A percentile compares a stretch with the other conserved stretches of the same genome.
phyloP scores from a whole-genome alignment of 2,329 filamentous ascomycete genomes.

The Colletotrichum sidae region DNA sequence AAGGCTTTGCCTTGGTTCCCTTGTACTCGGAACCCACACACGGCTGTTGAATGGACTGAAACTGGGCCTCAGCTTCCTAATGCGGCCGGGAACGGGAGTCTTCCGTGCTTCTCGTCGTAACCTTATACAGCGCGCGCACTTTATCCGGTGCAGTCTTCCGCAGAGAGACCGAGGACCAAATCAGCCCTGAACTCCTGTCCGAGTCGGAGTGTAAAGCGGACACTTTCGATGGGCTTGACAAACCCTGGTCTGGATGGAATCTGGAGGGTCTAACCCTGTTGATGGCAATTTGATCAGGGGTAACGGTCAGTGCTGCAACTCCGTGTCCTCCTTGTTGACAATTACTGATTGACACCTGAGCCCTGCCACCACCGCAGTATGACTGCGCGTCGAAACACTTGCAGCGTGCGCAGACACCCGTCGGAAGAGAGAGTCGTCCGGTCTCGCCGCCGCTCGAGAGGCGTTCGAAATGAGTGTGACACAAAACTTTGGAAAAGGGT shows the following conservation, averaged over 20 bases:
- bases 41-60: slow-evolving; percentile 17
- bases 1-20: slow-evolving; percentile 9
- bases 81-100: slow-evolving; percentile 23
- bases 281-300: slow-evolving; percentile 1
- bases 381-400: neutral
- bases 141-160: slow-evolving; percentile 15
- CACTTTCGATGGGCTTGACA: slow-evolving; percentile 10
- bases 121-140: slow-evolving; percentile 8
- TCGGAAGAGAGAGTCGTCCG: slow-evolving; percentile 17
- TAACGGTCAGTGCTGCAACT: neutral
- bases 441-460: neutral
- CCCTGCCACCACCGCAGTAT: neutral
- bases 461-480: slow-evolving; percentile 20
- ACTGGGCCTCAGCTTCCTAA: slow-evolving; percentile 22
- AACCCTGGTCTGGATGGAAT: slow-evolving; percentile 19
- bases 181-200: slow-evolving; percentile 14
- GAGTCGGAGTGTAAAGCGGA: slow-evolving; percentile 12
- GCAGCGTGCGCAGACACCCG: neutral
- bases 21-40: slow-evolving; percentile 22
- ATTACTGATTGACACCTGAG: too few relatives aligned
- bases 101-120: slow-evolving; percentile 29
- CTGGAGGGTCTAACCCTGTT: slow-evolving; percentile 15
- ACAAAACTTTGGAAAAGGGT: slow-evolving; percentile 24
- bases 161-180: neutral
- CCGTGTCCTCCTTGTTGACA: neutral